A percentile compares a stretch with the other conserved stretches of the same genome.
phyloP scores from a whole-genome alignment of 2,329 filamentous ascomycete genomes.

The Verticillium nubilum region DNA sequence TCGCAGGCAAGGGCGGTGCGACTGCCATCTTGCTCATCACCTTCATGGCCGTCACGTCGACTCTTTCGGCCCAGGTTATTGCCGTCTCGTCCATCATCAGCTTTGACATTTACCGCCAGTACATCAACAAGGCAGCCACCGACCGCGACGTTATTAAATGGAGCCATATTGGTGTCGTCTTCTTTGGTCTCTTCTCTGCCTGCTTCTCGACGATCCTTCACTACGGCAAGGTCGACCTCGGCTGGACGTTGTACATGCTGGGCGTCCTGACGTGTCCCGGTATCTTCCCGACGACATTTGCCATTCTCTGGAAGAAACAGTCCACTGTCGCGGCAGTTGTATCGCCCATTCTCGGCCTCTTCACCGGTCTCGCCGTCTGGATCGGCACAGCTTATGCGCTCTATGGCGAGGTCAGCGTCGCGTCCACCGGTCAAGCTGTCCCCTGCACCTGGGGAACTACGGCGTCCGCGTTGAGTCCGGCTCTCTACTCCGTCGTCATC shows the following conservation, averaged over 20 bases:
- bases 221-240: slow-evolving; percentile 47
- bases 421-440: slow-evolving; percentile 39
- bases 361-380: slow-evolving; percentile 47
- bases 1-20: slow-evolving; percentile 66
- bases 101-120: slow-evolving; percentile 48
- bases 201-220: slow-evolving; percentile 46
- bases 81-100: slow-evolving; percentile 47
- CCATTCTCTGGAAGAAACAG: slow-evolving; percentile 46
- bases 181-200: slow-evolving; percentile 44
- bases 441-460: slow-evolving; percentile 50
- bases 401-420: slow-evolving; percentile 40
- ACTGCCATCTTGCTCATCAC: slow-evolving; percentile 62
- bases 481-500: slow-evolving; percentile 38
- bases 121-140: slow-evolving; percentile 38
- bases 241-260: slow-evolving; percentile 51
- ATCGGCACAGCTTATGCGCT: slow-evolving; percentile 39
- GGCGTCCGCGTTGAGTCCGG: slow-evolving; percentile 36
- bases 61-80: slow-evolving; percentile 45
- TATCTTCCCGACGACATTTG: slow-evolving; percentile 47
- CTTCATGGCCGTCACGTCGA: slow-evolving; percentile 71
- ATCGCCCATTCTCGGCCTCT: slow-evolving; percentile 43
- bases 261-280: slow-evolving; percentile 47
- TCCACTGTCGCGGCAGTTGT: slow-evolving; percentile 42
- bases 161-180: slow-evolving; percentile 47
- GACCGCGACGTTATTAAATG: slow-evolving; percentile 44